A percentile compares a stretch with the other conserved stretches of the same genome.
These are phyloP conservation scores for Gentiana macrophylla DNA, from an alignment of 257 asterid genomes.

Conservation along the genomic window DNA sequence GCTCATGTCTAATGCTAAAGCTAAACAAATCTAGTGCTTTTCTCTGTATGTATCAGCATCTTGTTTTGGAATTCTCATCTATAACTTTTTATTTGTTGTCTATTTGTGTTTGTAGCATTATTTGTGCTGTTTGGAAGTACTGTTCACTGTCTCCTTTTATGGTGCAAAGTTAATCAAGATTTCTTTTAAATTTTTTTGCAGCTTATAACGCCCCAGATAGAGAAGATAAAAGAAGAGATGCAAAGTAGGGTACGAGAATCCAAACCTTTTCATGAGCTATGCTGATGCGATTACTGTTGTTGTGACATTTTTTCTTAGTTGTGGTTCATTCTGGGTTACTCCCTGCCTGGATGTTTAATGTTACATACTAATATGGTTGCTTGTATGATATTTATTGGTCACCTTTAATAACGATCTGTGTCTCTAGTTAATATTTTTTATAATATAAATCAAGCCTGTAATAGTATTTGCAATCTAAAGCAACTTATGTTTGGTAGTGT, in stretches of 20 bases:
- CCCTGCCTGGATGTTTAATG: background rate
- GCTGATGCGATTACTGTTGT: background rate
- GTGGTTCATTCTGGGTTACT: background rate
- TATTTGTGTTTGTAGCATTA: too few species aligned
- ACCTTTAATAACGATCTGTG: too few species aligned
- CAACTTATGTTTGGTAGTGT: too few species aligned
- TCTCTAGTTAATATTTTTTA: too few species aligned
- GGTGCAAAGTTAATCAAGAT: background rate
- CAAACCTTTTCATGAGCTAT: constrained; percentile 11
- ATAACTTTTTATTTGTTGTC: too few species aligned
- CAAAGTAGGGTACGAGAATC: constrained; percentile 40
- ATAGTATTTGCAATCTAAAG: too few species aligned
- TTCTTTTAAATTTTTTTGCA: constrained; percentile 32
- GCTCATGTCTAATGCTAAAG: too few species aligned
- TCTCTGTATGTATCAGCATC: too few species aligned
- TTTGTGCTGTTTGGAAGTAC: too few species aligned
- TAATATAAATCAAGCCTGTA: background rate
- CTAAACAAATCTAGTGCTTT: too few species aligned
- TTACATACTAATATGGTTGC: background rate
- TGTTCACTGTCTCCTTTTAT: too few species aligned
- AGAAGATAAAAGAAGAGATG: constrained; percentile 74
- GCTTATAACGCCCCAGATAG: constrained; percentile 67
- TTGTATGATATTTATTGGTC: background rate
- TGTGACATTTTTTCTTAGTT: background rate
- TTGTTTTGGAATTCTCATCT: too few species aligned